These are phyloP conservation scores for Micromonas commoda DNA, from an alignment of 139 green algal genomes.

Conservation along the genomic window DNA sequence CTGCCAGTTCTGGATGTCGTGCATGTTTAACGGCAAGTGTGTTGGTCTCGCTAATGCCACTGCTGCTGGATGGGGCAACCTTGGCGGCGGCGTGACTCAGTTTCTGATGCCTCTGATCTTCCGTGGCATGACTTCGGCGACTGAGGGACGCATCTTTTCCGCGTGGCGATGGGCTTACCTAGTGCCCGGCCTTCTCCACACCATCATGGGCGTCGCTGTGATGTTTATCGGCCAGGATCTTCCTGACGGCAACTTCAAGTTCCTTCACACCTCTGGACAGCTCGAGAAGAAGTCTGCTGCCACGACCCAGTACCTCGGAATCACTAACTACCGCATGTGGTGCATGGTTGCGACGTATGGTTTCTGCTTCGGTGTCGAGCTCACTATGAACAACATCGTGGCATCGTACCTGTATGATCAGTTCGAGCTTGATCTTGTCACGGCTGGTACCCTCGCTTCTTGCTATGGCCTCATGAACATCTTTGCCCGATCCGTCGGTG, in stretches of 20 bases:
- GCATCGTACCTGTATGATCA: conserved; percentile 59
- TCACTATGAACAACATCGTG: conserved; percentile 75
- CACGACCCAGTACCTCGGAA: conserved; percentile 18
- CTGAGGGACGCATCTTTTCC: conserved; percentile 40
- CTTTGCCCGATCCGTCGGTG: conserved; percentile 73
- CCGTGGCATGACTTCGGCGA: conserved; percentile 37
- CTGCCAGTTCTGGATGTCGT: conserved; percentile 83
- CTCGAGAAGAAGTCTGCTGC: conserved; percentile 50
- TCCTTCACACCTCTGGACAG: conserved; percentile 60
- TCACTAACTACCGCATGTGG: conserved; percentile 67
- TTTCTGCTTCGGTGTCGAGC: conserved; percentile 70
- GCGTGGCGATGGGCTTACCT: conserved; percentile 88
- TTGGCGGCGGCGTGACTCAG: conserved; percentile 77
- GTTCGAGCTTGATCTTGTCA: conserved; percentile 54
- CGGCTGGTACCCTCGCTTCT: conserved; percentile 54
- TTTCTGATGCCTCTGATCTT: conserved; percentile 90
- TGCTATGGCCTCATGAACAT: conserved; percentile 90
- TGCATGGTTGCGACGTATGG: conserved; percentile 54
- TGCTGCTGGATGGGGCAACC: conserved; percentile 81
- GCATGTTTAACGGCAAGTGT: conserved; percentile 82
- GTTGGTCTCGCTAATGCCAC: conserved; percentile 86
- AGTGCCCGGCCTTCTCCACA: conserved; percentile 61
- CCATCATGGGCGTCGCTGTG: conserved; percentile 48
- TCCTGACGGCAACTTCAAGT: conserved; percentile 75
- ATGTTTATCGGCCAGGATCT: conserved; percentile 66